These are phyloP conservation scores for Gonapodya prolifera DNA, from an alignment of 192 early-diverging fungal species.

Conservation along the genomic window DNA sequence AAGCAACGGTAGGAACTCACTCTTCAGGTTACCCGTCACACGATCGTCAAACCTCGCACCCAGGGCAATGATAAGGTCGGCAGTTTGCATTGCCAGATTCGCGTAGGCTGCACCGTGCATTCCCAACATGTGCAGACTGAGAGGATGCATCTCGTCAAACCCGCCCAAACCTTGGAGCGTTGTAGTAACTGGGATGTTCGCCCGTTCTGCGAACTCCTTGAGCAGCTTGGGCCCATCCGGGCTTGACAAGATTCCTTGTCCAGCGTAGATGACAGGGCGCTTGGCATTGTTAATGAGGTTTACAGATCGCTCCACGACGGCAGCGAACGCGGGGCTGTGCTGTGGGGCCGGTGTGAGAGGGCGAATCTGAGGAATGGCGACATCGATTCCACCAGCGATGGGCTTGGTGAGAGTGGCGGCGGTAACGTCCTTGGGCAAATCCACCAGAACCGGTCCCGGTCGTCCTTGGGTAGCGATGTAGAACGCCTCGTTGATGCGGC, in stretches of 20 bases:
- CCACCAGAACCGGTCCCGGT: constrained; percentile 93
- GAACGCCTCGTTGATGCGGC: constrained; percentile 97
- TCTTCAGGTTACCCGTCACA: constrained; percentile 78
- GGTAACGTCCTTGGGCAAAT: constrained; percentile 96
- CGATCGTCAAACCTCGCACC: constrained; percentile 98
- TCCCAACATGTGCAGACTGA: constrained; percentile 92
- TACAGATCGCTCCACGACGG: constrained; percentile 56
- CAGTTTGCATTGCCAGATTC: constrained; percentile 94
- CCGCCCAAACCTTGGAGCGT: constrained; percentile 85
- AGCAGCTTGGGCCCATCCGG: constrained; percentile 72
- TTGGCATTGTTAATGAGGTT: constrained; percentile 77
- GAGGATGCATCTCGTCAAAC: constrained; percentile 83
- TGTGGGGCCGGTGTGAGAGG: constrained; percentile 18
- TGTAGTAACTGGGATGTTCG: constrained; percentile 96
- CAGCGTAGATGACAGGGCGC: constrained; percentile 89
- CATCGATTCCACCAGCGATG: constrained; percentile 43
- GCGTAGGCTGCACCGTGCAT: constrained; percentile 98
- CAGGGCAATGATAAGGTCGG: constrained; percentile 87
- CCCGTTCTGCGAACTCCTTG: constrained; percentile 68
- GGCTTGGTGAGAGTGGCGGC: constrained; percentile 73
- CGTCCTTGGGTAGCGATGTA: constrained; percentile 90
- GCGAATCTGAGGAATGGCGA: constrained; percentile 57
- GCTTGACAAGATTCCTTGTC: constrained; percentile 74
- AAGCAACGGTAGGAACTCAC: constrained; percentile 9
- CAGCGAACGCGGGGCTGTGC: constrained; percentile 23